Base-by-base conservation (phyloP, 2,329 filamentous ascomycete species). In the Aspergillus intermedius region DNA sequence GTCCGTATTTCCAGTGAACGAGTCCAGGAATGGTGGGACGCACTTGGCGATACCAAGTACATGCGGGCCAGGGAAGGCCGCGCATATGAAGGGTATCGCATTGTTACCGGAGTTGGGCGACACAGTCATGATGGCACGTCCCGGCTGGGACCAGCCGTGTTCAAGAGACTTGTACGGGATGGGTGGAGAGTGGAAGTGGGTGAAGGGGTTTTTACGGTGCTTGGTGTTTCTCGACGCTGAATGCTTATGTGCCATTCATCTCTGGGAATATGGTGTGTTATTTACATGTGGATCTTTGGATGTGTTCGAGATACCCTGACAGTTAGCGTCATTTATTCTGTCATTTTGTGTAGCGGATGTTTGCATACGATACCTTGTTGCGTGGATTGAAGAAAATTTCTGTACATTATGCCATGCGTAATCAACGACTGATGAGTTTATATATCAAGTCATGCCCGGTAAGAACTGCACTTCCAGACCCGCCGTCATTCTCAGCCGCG, bases 121-220 rank as follows among this genome's bases (percentile, higher is more conserved):
- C 91, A 97, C 68, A 93, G 83, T 59, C 78, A 82, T 42, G 83
- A 86, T 46, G 89, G 90, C 1, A 84, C 80, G 48, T 88, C 86
- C 1, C 83, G 82, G 56, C 67, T 97, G 50, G 85, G 90, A 4
- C 85, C 86, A 49, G 86, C 87, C 13, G 90, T 97, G n/a, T 83
- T 79, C 42, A 84, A 82, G 60, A 84, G 83, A 62, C 73, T 97
- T 39, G 77, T 83, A 35, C 77, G 80, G 41, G 87, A 91, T 51
- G 90, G 90, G 0, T 97, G 91, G 91, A 89, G 81, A 63, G 74
- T 93, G 30, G 81, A 89, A 63, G 77, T 86, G 41, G 78, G 82
- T 40, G 83, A 81, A 23, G 91, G 90, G 0, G 78, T 80, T 34
- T 78, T 91, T 60, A 71, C 83, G 44, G 80, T 96, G 13, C 82